Evolutionary conservation across 1,139 yeast genomes (phyloP), one percentile per base, ranked within the genome.

Genomic region (Sugiyamaella neomexicana): DNA sequence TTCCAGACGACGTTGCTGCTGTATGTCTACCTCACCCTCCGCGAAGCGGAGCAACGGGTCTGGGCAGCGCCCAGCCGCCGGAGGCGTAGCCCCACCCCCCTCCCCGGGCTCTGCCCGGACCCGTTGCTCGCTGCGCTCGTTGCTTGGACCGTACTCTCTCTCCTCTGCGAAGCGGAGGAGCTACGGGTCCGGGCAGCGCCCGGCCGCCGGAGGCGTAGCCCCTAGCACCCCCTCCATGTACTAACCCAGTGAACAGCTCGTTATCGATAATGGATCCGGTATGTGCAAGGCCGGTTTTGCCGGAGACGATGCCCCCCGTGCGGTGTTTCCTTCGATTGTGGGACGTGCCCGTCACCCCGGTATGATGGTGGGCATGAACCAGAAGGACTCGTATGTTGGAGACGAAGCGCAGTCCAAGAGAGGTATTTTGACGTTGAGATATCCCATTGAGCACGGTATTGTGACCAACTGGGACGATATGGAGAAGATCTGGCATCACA

Each of bases 281-380:
- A 93, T 93, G 98, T 93, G 98, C 86, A 93, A 93, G 78, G 98
- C 98, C 95, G 99, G 99, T 81, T 93, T 91, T 77, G 99, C 99
- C 84, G 99, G 99, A 81, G 99, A 93, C 75, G 99, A 93, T 80
- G 98, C 99, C 65, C 99, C 99, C 75, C 89, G 97, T 80, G 99
- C 99, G 71, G 99, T 93, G 70, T 93, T 93, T 91, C 99, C 99
- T 73, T 93, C 99, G 63, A 93, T 93, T 74, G 99, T 93, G 67
- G 99, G 99, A 80, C 95, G 99, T 82, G 98, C 99, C 81, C 93
- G 97, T 86, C 99, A 93, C 78, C 98, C 93, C 80, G 99, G 98
- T 85, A 91, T 90, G 71, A 72, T 72, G 75, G 98, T 91, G 68
- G 99, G 99, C 78, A 91, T 93, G 97, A 97, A 97, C 76, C 98